Evolutionary conservation across 116 monocot species (phyloP).

Genomic region (Iris pallida): DNA sequence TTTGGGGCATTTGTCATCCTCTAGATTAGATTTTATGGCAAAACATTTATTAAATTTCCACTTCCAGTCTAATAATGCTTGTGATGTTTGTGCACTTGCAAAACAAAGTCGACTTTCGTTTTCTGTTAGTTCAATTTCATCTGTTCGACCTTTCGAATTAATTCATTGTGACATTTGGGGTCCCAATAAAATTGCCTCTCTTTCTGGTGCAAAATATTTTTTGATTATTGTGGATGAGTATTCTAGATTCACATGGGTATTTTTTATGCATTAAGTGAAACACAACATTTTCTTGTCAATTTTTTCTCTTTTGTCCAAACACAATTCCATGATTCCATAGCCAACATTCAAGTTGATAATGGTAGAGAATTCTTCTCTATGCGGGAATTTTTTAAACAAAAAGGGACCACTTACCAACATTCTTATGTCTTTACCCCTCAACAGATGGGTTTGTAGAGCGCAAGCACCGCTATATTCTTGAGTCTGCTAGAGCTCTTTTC

Average conservation of each 20-base stretch:
- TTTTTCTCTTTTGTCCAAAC: background rate
- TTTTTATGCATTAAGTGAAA: background rate
- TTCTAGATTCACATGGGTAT: background rate
- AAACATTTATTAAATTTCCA: background rate
- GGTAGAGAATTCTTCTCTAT: background rate
- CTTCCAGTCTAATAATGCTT: background rate
- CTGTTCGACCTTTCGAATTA: background rate
- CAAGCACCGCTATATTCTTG: background rate
- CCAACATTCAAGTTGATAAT: background rate
- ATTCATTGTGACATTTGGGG: background rate
- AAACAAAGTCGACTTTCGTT: background rate
- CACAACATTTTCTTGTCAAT: background rate
- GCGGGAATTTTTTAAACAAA: background rate
- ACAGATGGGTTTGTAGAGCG: background rate
- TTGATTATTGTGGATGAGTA: background rate
- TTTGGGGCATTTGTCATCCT: background rate
- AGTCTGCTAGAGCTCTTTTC: background rate
- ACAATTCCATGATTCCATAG: background rate
- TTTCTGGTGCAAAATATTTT: background rate
- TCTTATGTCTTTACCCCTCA: background rate
- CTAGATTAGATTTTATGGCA: background rate
- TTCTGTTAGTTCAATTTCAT: background rate
- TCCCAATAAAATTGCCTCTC: background rate
- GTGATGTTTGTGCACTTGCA: background rate
- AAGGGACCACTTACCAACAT: background rate